These are phyloP conservation scores for Backusella circina DNA, from an alignment of 192 early-diverging fungal genomes.

Conservation along the genomic window DNA sequence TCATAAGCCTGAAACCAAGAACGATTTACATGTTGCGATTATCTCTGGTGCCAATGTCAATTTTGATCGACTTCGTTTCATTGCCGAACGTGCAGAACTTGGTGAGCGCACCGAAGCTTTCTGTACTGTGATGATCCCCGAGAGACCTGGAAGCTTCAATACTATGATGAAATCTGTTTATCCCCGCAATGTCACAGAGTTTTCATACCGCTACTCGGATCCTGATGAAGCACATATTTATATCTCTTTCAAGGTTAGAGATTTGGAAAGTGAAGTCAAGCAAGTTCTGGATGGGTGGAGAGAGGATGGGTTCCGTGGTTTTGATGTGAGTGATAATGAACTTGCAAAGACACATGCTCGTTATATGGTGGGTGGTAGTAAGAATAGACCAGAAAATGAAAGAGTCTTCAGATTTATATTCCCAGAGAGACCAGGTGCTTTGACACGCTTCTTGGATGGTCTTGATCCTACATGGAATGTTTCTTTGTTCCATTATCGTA, in stretches of 20 bases:
- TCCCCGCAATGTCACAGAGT: constrained; percentile 88
- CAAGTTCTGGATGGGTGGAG: constrained; percentile 62
- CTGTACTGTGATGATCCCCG: constrained; percentile 91
- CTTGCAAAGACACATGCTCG: constrained; percentile 96
- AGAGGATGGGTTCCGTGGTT: constrained; percentile 62
- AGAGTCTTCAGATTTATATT: constrained; percentile 92
- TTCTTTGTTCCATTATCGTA: constrained; percentile 94
- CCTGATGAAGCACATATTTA: constrained; percentile 80
- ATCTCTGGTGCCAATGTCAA: constrained; percentile 98
- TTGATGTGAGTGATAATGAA: constrained; percentile 90
- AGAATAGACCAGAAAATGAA: constrained; percentile 75
- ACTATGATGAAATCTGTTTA: constrained; percentile 78
- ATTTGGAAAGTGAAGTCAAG: constrained; percentile 65
- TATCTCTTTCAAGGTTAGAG: constrained; percentile 80
- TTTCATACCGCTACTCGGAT: constrained; percentile 81
- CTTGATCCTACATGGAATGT: constrained; percentile 72
- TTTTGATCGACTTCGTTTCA: constrained; percentile 96
- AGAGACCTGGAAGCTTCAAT: constrained; percentile 80
- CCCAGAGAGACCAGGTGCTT: constrained; percentile 91
- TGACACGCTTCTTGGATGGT: constrained; percentile 79
- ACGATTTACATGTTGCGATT: constrained; percentile 67
- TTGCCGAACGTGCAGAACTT: constrained; percentile 93
- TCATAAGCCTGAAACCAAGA: constrained; percentile 31
- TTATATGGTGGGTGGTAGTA: constrained; percentile 87
- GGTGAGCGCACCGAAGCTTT: constrained; percentile 92